Evolutionary conservation across 139 green algal species (phyloP).

Genomic region (Chlamydomonas sphaeroides): DNA sequence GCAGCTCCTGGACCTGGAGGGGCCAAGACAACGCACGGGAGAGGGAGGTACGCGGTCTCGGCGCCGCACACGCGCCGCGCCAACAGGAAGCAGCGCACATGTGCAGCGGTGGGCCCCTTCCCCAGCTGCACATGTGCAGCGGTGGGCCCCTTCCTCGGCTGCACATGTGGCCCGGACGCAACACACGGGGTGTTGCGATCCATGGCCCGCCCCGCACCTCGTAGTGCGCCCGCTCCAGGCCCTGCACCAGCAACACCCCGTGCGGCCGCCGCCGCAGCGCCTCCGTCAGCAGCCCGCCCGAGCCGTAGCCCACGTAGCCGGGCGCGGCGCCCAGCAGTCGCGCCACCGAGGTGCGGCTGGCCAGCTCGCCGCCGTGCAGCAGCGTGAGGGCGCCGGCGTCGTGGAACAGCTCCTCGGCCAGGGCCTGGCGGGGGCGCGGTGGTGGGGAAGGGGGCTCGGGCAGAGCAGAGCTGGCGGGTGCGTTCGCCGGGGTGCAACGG

Average conservation of each 20-base stretch:
- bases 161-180: no score
- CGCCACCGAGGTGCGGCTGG: conserved; percentile 76
- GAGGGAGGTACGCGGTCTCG: no score
- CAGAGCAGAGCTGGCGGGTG: no score
- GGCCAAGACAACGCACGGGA: no score
- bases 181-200: no score
- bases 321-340: conserved; percentile 86
- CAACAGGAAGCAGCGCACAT: no score
- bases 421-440: background rate
- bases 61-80: no score
- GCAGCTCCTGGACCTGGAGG: conserved; percentile 41
- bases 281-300: conserved; percentile 65
- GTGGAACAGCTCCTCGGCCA: conserved; percentile 27
- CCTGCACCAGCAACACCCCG: conserved; percentile 56
- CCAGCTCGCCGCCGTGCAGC: conserved; percentile 60
- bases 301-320: conserved; percentile 80
- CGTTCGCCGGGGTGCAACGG: background rate
- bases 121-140: no score
- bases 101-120: no score
- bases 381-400: conserved; percentile 27
- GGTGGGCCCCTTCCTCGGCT: no score
- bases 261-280: conserved; percentile 50
- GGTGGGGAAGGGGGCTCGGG: background rate
- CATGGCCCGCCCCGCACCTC: conserved; percentile 50
- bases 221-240: conserved; percentile 54